A percentile compares a stretch with the other conserved stretches of the same genome.
Conservation (phyloP, 73 alveolate species). For the Uronychia setigera region DNA sequence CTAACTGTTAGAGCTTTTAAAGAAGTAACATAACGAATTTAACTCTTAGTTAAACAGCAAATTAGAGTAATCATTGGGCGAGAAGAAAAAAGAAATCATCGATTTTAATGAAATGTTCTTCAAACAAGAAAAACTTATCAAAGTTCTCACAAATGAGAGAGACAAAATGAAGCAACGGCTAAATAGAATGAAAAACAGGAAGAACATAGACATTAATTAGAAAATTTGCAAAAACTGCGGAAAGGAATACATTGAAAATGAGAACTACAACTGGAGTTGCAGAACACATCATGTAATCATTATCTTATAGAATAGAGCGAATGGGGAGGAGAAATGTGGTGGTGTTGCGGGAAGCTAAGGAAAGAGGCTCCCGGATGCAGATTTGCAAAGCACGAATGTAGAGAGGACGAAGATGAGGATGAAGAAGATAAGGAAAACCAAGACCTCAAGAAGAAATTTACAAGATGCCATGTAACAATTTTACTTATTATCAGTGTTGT, state of each 20-base stretch:
- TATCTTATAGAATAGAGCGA: constrained; percentile 24
- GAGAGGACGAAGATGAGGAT: constrained; percentile 56
- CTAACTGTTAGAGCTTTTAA: neutral
- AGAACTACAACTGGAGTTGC: constrained; percentile 83
- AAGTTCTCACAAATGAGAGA: constrained; percentile 27
- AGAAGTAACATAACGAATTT: neutral
- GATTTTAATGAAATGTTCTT: constrained; percentile 10
- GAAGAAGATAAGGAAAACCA: constrained; percentile 38
- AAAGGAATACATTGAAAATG: constrained; percentile 63
- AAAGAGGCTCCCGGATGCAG: constrained; percentile 69
- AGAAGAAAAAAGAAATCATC: neutral
- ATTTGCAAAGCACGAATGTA: constrained; percentile 41
- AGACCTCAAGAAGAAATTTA: neutral
- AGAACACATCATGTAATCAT: constrained; percentile 48
- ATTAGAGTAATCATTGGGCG: neutral
- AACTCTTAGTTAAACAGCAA: constrained; percentile 14
- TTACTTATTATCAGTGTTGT: constrained; percentile 47
- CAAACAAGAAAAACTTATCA: neutral
- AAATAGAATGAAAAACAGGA: constrained; percentile 38
- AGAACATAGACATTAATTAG: constrained; percentile 31
- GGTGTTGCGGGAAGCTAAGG: constrained; percentile 70
- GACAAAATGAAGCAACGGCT: constrained; percentile 55
- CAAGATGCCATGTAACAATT: constrained; percentile 23
- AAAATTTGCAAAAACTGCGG: constrained; percentile 73
- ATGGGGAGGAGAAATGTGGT: constrained; percentile 63